Conservation (phyloP, 768 basidiomycete genomes). For the Leccinellum rugosiceps region DNA sequence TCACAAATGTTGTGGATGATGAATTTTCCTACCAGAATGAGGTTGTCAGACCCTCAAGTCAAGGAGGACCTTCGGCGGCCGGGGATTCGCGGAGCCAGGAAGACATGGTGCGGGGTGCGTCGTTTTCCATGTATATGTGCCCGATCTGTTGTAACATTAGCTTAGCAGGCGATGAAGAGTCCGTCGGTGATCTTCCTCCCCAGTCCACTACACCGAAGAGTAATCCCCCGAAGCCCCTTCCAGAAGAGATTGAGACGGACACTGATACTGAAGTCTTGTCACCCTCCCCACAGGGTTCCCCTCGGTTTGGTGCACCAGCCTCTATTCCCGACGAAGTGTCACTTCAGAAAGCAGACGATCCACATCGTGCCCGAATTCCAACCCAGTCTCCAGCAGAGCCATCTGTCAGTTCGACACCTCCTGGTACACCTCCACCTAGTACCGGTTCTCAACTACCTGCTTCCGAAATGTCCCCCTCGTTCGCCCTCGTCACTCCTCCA, state of each 20-base stretch:
- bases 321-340: conserved; percentile 11
- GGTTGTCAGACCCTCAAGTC: conserved; percentile 23
- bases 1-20: conserved; percentile 23
- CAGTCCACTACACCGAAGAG: conserved; percentile 29
- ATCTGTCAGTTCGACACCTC: conserved; percentile 22
- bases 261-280: conserved; percentile 28
- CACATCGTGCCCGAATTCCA: conserved; percentile 10
- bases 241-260: conserved; percentile 21
- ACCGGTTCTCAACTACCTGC: not conserved
- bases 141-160: not conserved
- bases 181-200: conserved; percentile 16
- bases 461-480: conserved; percentile 13
- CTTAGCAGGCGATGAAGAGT: conserved; percentile 40
- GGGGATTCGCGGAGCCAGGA: conserved; percentile 14
- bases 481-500: conserved; percentile 46
- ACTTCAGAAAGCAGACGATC: conserved; percentile 18
- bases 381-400: conserved; percentile 1
- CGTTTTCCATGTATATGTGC: not conserved
- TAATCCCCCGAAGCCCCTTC: conserved; percentile 11
- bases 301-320: conserved; percentile 6
- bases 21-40: conserved; percentile 28
- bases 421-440: conserved; percentile 22
- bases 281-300: conserved; percentile 19
- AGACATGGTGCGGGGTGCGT: conserved; percentile 20
- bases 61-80: conserved; percentile 20